Conservation (phyloP, 2,329 filamentous ascomycete genomes). For the Calonectria henricotiae region DNA sequence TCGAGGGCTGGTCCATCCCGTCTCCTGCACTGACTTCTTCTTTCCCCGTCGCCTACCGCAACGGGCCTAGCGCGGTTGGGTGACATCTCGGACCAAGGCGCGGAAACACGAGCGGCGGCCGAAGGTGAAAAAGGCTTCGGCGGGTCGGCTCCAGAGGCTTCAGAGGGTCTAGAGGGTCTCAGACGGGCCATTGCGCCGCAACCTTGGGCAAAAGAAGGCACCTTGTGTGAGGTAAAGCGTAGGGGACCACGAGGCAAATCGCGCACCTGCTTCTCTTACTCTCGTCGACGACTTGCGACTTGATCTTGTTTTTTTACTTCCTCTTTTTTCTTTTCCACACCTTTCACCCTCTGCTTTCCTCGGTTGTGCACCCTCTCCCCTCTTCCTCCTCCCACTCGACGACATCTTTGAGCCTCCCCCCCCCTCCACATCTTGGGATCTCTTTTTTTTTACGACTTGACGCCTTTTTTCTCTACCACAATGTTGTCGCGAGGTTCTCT, state of each 20-base stretch:
- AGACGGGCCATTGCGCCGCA: constrained; percentile 33
- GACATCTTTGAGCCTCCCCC: constrained; percentile 21
- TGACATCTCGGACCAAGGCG: constrained; percentile 37
- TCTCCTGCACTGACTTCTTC: constrained; percentile 1
- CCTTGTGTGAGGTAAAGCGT: constrained; percentile 28
- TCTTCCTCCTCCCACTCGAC: constrained; percentile 31
- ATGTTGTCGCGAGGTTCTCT: constrained; percentile 75
- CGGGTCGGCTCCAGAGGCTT: constrained; percentile 17
- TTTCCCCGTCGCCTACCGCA: constrained; percentile 5
- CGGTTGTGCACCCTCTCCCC: constrained; percentile 15
- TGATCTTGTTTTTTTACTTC: constrained; percentile 40
- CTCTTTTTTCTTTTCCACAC: constrained; percentile 35
- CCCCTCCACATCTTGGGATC: constrained; percentile 23
- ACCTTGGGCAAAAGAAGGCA: constrained; percentile 39
- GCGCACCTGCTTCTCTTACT: constrained; percentile 36
- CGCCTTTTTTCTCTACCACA: constrained; percentile 52
- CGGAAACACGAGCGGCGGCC: constrained; percentile 41
- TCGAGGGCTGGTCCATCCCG: neutral
- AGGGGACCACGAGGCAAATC: constrained; percentile 50
- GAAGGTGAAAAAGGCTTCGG: constrained; percentile 30
- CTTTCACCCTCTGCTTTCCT: constrained; percentile 13
- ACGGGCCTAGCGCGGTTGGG: constrained; percentile 1
- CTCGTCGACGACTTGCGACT: constrained; percentile 15
- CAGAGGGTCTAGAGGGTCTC: constrained; percentile 26
- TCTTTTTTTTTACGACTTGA: constrained; percentile 36